Base-by-base conservation (phyloP, 148 eudicot genomes). In the Salicornia ramosissima region DNA sequence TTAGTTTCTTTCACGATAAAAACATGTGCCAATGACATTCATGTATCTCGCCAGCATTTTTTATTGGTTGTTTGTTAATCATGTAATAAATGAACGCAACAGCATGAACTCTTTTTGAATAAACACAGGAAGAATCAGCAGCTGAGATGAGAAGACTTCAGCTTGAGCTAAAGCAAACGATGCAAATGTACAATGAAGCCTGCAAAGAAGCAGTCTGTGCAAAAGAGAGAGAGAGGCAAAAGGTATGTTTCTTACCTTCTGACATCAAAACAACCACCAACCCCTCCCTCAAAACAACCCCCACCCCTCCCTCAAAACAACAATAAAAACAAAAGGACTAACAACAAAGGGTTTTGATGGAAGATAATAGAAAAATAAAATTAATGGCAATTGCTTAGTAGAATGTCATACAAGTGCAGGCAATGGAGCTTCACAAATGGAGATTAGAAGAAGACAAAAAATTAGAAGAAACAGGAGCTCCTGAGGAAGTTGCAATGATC, bases 161-260 rank as follows among this genome's bases (percentile, higher is more conserved):
- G 82, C 77, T 83, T 50, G 98, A 93, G 81, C 87, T 93, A 24
- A 85, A 84, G 75, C 92, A 84, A 82, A 90, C 95, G 8, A 88
- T 90, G 96, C 86, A 88, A 5, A 60, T 93, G 86, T 93, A 93
- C 26, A 87, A 90, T 51, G 80, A 92, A 67, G 98, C 92, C 12
- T 93, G 98, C 81, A 93, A 86, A 77, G 96, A 93, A 84, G 98
- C 98, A 70, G 78, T 88, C 42, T 42, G 80, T 46, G 95, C 96
- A 46, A 83, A 82, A 75, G 88, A 92, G 70, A 85, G 83, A 90
- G 98, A 71, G 71, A 71, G 57, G n/a, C 63, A 69, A 59, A 70
- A 60, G 24, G 80, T 77, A 58, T 31, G 75, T 71, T 19, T 49
- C 67, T 13, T 15, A 22, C 40, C 55, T 69, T 40, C 46, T 36